Base-by-base conservation (phyloP, 1,284 basidiomycete species). In the Stygiomarasmius scandens region DNA sequence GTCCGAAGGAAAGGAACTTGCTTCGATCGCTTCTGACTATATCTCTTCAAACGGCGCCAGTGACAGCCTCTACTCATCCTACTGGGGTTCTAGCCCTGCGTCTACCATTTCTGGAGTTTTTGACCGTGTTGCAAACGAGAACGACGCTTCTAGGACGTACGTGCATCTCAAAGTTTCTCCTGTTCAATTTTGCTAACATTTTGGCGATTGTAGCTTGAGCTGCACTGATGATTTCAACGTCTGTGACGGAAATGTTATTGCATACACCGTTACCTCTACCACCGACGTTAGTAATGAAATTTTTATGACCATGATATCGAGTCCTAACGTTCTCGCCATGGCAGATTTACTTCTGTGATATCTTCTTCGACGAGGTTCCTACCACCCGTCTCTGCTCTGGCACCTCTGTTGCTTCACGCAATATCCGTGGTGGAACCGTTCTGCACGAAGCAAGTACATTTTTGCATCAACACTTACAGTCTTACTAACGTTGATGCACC, bases 281-380 rank as follows among this genome's bases (percentile, higher is more conserved):
- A 64, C 63, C 20, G 58, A 64, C 47, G 62, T 63, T 16, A 38
- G 62, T 59, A 51, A 10, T 52, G 5, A 12, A 32, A 32, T 12
- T 12, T 12, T 12, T 32, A 32, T 32, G 5, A 5, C 12, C 12
- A 32, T 32, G 29, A 12, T 6, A 32, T 32, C n/a, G n/a, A n/a
- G n/a, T 32, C 29, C 12, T 12, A 32, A 6, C 29, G 5, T 32
- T 32, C 12, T 32, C 5, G 12, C 6, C 12, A 32, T n/a, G n/a
- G 23, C 27, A 64, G 63, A 61, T 64, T 46, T 65, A 63, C 59
- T 65, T 54, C 55, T 65, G 64, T 47, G 54, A 56, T 54, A 58
- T 65, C 60, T 65, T 65, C 63, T 65, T 62, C 52, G 45, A 59
- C 27, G 62, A 65, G 38, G 62, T 63, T 23, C 12, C 58, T 23